Evolutionary conservation across 1,139 yeast genomes (phyloP).

Genomic region (Tardiomyces depauwii): DNA sequence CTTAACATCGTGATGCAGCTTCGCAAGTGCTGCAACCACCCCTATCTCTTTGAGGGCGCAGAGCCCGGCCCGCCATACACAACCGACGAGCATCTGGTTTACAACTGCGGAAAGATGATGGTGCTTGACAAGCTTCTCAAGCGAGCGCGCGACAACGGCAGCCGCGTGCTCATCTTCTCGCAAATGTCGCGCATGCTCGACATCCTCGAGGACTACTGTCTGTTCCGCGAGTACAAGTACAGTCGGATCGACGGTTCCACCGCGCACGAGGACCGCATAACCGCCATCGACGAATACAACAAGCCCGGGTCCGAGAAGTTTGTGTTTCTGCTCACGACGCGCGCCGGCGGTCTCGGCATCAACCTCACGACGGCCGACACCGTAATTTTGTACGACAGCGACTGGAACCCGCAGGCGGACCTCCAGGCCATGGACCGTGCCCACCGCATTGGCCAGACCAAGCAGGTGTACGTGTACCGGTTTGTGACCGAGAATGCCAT

Average conservation of each 20-base stretch:
- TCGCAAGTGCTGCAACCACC: slow-evolving; percentile 94
- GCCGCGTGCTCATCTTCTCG: slow-evolving; percentile 84
- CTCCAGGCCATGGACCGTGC: slow-evolving; percentile 99
- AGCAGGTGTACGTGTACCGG: slow-evolving; percentile 85
- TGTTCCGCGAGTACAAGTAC: slow-evolving; percentile 71
- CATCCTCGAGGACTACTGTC: slow-evolving; percentile 88
- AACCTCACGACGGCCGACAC: slow-evolving; percentile 88
- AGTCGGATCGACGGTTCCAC: slow-evolving; percentile 96
- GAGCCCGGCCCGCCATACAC: slow-evolving; percentile 99
- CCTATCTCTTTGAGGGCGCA: slow-evolving; percentile 94
- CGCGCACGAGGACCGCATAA: slow-evolving; percentile 84
- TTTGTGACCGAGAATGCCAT: slow-evolving; percentile 94
- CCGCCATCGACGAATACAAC: slow-evolving; percentile 89
- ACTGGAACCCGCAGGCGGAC: slow-evolving; percentile 99
- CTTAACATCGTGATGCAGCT: slow-evolving; percentile 94
- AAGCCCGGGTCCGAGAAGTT: slow-evolving; percentile 75
- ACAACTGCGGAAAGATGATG: slow-evolving; percentile 82
- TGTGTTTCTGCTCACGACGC: slow-evolving; percentile 76
- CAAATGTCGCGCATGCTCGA: slow-evolving; percentile 93
- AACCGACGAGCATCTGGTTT: slow-evolving; percentile 87
- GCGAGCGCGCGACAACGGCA: slow-evolving; percentile 65
- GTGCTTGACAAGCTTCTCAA: slow-evolving; percentile 75
- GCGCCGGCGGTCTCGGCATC: slow-evolving; percentile 98
- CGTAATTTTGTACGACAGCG: slow-evolving; percentile 84
- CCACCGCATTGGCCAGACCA: slow-evolving; percentile 94